phyloP scores from a whole-genome alignment of 257 asterid genomes.

The Solanum verrucosum region DNA sequence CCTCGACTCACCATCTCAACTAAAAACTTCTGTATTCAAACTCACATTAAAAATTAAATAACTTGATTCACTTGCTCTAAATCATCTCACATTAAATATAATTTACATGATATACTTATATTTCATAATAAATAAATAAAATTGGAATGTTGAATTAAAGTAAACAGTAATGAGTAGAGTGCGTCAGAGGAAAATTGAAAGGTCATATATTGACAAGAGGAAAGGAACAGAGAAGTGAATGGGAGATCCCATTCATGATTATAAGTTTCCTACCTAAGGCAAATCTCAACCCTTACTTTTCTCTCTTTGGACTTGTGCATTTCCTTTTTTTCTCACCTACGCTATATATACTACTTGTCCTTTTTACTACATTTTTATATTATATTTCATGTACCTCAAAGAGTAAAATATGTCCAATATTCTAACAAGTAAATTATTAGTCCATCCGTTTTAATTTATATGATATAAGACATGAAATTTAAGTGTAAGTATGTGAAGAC shows the following conservation, averaged over 20 bases:
- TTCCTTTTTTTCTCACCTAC: not conserved
- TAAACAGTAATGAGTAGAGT: not conserved
- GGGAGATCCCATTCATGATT: not conserved
- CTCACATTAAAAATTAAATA: not conserved
- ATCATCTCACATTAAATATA: not conserved
- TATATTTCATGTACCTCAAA: not conserved
- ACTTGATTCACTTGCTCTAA: not conserved
- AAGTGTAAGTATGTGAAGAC: not conserved
- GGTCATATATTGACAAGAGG: slow-evolving; percentile 1
- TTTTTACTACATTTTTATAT: not conserved
- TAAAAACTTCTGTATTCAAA: too few species aligned
- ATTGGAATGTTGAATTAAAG: not conserved
- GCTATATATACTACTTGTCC: not conserved
- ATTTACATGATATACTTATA: not conserved
- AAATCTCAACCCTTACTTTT: not conserved
- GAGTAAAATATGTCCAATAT: not conserved
- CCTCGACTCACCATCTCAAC: not conserved
- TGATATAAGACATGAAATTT: too few species aligned
- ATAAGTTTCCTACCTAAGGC: not conserved
- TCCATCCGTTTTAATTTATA: too few species aligned
- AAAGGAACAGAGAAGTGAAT: not conserved
- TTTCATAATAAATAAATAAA: too few species aligned
- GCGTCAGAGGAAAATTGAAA: not conserved
- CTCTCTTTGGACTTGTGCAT: not conserved
- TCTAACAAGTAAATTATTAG: not conserved